These are phyloP conservation scores for Sugiyamaella marilandica DNA, from an alignment of 805 yeast genomes.

Conservation along the genomic window DNA sequence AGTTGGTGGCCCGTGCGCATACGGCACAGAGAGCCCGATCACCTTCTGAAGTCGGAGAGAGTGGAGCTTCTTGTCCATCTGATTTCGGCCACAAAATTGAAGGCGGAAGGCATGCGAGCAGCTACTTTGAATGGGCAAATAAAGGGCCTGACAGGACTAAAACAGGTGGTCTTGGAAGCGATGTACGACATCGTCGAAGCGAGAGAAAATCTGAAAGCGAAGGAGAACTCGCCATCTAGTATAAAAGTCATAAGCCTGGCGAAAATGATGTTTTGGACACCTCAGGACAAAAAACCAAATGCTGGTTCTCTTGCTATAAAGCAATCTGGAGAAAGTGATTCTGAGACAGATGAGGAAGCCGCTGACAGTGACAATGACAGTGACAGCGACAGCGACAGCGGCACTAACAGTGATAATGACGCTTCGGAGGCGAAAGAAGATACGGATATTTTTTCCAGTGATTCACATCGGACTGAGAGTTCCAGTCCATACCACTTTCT, in stretches of 20 bases:
- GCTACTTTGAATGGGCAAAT: background rate
- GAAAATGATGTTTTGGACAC: background rate
- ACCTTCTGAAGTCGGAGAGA: constrained; percentile 56
- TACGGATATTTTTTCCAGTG: no score
- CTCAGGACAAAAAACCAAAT: background rate
- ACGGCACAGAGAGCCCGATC: constrained; percentile 70
- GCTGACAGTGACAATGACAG: background rate
- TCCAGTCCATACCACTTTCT: no score
- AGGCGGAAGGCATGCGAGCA: background rate
- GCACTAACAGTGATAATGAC: background rate
- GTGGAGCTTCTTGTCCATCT: constrained; percentile 38
- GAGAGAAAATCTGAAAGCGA: background rate
- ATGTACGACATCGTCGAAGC: background rate
- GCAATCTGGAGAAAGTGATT: background rate
- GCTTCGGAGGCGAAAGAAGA: no score
- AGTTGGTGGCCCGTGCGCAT: constrained; percentile 65
- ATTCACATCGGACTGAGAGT: no score
- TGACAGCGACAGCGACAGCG: no score
- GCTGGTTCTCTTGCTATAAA: no score
- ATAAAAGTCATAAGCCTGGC: background rate
- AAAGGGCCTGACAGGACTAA: background rate
- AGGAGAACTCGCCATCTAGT: background rate
- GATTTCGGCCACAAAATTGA: background rate
- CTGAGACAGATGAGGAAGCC: background rate
- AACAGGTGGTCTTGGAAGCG: background rate